phyloP scores from a whole-genome alignment of 108 stramenopile genomes.

The Nannochloropsis oceanica region DNA sequence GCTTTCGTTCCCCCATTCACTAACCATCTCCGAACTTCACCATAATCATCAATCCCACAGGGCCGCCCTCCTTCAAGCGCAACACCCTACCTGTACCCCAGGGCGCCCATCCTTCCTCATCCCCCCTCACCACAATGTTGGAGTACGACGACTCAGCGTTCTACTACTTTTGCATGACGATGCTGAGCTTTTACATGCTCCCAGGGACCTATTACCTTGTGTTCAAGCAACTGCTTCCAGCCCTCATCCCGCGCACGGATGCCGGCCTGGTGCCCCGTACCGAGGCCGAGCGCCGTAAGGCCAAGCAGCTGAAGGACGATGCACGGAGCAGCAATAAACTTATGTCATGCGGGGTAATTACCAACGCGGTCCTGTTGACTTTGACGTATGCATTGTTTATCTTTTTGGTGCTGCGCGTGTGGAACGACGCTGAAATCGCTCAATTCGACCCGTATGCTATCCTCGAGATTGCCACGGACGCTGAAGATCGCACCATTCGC shows the following conservation, averaged over 20 bases:
- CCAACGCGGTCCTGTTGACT: neutral
- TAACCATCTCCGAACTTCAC: too few species aligned
- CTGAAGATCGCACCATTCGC: slow-evolving; percentile 26
- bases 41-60: neutral
- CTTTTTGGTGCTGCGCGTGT: slow-evolving; percentile 18
- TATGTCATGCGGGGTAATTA: neutral
- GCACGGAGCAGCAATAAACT: neutral
- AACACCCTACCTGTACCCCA: neutral
- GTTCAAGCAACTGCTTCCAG: neutral
- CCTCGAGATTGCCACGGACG: slow-evolving; percentile 16
- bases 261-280: neutral
- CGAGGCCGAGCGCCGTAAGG: slow-evolving; percentile 2
- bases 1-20: too few species aligned
- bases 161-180: slow-evolving; percentile 40
- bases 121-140: slow-evolving; percentile 14
- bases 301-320: neutral
- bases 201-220: slow-evolving; percentile 1
- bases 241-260: neutral
- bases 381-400: neutral
- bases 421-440: slow-evolving; percentile 24
- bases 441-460: slow-evolving; percentile 39
- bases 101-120: neutral
- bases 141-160: slow-evolving; percentile 43
- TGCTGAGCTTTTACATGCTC: slow-evolving; percentile 32
- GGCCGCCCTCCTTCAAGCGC: neutral